Evolutionary conservation across 768 basidiomycete genomes (phyloP).

Genomic region (Tylopilus rubrobrunneus): DNA sequence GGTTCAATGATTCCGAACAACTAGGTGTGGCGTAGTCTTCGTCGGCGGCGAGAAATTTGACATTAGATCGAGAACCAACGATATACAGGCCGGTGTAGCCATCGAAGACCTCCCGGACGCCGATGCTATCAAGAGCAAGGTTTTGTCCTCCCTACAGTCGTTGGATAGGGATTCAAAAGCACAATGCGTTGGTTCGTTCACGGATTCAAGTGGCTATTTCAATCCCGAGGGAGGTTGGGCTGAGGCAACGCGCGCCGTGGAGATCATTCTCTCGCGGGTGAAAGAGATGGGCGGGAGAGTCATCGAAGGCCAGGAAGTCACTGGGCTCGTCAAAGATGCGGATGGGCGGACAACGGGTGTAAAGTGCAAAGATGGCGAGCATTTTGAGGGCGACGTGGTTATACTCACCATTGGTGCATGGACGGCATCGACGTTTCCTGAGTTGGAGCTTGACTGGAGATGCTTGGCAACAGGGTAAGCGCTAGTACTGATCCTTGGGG

Average conservation of each 20-base stretch:
- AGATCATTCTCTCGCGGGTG: slow-evolving; percentile 52
- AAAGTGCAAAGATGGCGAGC: slow-evolving; percentile 52
- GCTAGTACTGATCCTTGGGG: neutral
- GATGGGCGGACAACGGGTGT: slow-evolving; percentile 54
- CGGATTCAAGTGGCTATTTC: slow-evolving; percentile 49
- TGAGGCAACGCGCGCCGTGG: slow-evolving; percentile 64
- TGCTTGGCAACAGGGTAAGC: slow-evolving; percentile 81
- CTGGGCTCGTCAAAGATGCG: slow-evolving; percentile 39
- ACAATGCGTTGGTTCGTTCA: slow-evolving; percentile 17
- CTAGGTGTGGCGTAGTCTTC: slow-evolving; percentile 28
- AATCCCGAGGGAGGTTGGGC: slow-evolving; percentile 87
- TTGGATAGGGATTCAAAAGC: neutral
- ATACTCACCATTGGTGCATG: slow-evolving; percentile 78
- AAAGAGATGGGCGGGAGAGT: slow-evolving; percentile 57
- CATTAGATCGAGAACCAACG: slow-evolving; percentile 58
- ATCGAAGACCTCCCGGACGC: slow-evolving; percentile 31
- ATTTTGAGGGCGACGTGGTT: slow-evolving; percentile 54
- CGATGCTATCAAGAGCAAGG: slow-evolving; percentile 12
- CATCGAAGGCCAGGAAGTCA: slow-evolving; percentile 53
- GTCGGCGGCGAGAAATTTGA: slow-evolving; percentile 38
- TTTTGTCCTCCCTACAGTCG: slow-evolving; percentile 11
- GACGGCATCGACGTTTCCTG: slow-evolving; percentile 78
- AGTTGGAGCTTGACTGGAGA: slow-evolving; percentile 43
- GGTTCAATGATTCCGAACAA: neutral
- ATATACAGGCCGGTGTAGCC: slow-evolving; percentile 51